Conservation (phyloP, 306 rosid genomes). For the Rosa multiflora region DNA sequence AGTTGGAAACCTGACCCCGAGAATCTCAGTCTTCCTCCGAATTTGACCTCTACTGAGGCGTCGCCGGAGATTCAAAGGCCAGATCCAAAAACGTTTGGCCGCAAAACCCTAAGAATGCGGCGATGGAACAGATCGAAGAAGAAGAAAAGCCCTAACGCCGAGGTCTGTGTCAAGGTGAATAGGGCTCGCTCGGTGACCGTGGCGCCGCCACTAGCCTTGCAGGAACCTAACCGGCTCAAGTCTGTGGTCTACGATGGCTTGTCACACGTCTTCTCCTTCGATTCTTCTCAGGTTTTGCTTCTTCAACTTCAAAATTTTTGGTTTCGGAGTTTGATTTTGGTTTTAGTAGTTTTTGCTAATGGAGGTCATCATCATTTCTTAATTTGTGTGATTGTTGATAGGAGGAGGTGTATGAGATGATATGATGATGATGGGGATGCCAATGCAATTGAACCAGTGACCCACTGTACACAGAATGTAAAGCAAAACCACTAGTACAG, state of each 20-base stretch:
- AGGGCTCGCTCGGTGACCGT: conserved; percentile 67
- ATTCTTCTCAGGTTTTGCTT: conserved; percentile 65
- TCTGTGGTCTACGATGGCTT: conserved; percentile 74
- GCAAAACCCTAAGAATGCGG: conserved; percentile 46
- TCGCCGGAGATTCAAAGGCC: conserved; percentile 15
- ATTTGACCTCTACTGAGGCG: conserved; percentile 45
- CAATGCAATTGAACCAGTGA: no score
- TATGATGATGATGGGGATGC: not conserved
- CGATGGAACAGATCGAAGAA: conserved; percentile 21
- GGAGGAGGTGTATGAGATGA: conserved; percentile 65
- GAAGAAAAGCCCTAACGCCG: conserved; percentile 38
- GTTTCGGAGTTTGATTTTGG: not conserved
- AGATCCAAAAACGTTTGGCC: conserved; percentile 70
- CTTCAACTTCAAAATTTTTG: not conserved
- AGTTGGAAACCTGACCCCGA: conserved; percentile 27
- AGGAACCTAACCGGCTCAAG: conserved; percentile 61
- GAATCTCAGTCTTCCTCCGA: conserved; percentile 63
- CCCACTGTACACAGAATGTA: no score
- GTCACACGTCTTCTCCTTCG: conserved; percentile 64
- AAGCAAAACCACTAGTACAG: no score
- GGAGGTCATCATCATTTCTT: not conserved
- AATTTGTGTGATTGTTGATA: conserved; percentile 21
- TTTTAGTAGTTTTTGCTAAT: not conserved
- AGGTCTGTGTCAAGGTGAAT: conserved; percentile 45
- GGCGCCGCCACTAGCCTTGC: conserved; percentile 42